Conservation (phyloP, 345 rosid genomes). For the Eucalyptus brandiana region DNA sequence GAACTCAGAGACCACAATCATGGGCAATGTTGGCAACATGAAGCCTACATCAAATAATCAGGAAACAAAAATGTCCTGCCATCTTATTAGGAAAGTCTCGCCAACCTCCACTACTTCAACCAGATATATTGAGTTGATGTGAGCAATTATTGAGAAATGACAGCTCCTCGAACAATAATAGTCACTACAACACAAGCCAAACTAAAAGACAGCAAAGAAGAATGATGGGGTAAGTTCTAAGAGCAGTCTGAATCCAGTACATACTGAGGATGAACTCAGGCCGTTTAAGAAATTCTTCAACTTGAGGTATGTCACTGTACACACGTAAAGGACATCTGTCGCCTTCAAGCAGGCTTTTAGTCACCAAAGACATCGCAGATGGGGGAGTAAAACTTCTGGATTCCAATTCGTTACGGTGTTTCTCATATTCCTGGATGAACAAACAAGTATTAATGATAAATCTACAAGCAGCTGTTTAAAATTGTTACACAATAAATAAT, state of each 20-base stretch:
- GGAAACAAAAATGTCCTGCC: not conserved
- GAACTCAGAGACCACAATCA: not conserved
- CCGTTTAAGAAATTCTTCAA: conserved; percentile 71
- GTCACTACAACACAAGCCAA: not conserved
- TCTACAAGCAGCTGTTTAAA: not conserved
- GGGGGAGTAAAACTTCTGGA: conserved; percentile 15
- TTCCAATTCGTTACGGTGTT: conserved; percentile 31
- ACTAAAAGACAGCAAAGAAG: not conserved
- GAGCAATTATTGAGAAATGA: not conserved
- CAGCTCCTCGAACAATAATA: not conserved
- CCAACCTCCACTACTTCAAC: not conserved
- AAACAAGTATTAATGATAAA: not conserved
- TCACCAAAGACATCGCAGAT: conserved; percentile 14
- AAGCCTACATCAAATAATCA: not conserved
- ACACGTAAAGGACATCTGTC: conserved; percentile 49
- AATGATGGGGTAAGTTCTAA: not conserved
- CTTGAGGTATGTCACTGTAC: conserved; percentile 86
- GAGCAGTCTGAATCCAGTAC: conserved; percentile 2
- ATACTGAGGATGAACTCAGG: conserved; percentile 78
- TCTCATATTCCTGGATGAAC: conserved; percentile 56
- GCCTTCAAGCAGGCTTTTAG: conserved; percentile 15
- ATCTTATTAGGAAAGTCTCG: not conserved
- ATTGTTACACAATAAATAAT: not conserved
- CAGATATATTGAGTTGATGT: not conserved
- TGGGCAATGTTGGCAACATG: not conserved